These are phyloP conservation scores for Plasmodium gallinaceum DNA, from an alignment of 169 alveolate genomes.

Conservation along the genomic window DNA sequence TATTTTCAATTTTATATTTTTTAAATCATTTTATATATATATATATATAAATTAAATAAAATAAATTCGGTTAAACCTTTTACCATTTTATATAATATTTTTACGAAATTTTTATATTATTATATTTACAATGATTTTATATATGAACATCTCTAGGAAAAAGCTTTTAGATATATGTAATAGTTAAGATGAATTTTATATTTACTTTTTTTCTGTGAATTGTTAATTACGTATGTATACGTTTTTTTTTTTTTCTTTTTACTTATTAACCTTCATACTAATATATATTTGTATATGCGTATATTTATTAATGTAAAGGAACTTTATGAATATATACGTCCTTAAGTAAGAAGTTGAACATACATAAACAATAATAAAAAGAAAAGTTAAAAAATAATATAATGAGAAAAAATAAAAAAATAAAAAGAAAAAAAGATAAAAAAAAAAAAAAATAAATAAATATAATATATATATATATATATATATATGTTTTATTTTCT, in stretches of 20 bases:
- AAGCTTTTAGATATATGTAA: neutral
- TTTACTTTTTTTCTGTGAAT: too few relatives aligned
- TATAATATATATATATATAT: neutral
- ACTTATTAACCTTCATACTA: neutral
- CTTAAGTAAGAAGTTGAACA: constrained; percentile 39
- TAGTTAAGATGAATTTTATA: neutral
- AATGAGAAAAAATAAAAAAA: constrained; percentile 7
- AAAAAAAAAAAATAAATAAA: constrained; percentile 1
- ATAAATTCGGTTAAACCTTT: too few relatives aligned
- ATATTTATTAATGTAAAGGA: neutral
- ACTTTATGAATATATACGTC: constrained; percentile 9
- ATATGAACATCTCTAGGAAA: too few relatives aligned
- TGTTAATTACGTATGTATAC: too few relatives aligned
- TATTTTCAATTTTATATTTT: too few relatives aligned
- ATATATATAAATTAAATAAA: too few relatives aligned
- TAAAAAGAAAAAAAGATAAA: neutral
- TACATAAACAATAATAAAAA: constrained; percentile 52
- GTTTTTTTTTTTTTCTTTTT: too few relatives aligned
- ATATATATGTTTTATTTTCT: constrained; percentile 36
- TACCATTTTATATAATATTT: too few relatives aligned
- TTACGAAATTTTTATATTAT: too few relatives aligned
- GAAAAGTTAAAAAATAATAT: constrained; percentile 5
- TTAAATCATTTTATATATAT: too few relatives aligned
- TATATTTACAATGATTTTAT: too few relatives aligned
- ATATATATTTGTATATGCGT: neutral